Evolutionary conservation across 352 stramenopile species (phyloP).

Genomic region (Phytopythium oedochilum): DNA sequence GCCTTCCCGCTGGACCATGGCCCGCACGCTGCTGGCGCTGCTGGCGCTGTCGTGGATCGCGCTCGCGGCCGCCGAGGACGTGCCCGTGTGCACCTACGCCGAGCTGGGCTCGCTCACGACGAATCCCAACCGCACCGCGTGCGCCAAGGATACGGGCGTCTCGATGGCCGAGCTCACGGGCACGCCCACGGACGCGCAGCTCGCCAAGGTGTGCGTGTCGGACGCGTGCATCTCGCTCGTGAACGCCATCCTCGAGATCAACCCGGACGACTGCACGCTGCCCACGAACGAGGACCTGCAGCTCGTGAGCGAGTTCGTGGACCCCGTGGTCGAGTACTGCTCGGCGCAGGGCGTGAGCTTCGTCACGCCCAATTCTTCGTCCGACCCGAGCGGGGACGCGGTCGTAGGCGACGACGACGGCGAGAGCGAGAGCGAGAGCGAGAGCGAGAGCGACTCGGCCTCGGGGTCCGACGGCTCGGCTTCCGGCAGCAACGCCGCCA

Average conservation of each 20-base stretch:
- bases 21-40: not conserved
- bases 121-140: slow-evolving; percentile 25
- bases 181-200: slow-evolving; percentile 17
- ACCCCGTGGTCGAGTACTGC: slow-evolving; percentile 32
- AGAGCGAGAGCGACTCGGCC: slow-evolving; percentile 13
- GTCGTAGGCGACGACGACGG: slow-evolving; percentile 11
- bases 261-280: slow-evolving; percentile 33
- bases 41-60: not conserved
- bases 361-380: slow-evolving; percentile 1
- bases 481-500: slow-evolving; percentile 3
- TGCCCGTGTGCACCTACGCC: slow-evolving; percentile 15
- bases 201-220: slow-evolving; percentile 21
- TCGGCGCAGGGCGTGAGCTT: slow-evolving; percentile 20
- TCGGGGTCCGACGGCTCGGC: slow-evolving; percentile 3
- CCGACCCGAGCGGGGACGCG: not conserved
- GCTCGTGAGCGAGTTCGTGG: slow-evolving; percentile 37
- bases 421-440: slow-evolving; percentile 13
- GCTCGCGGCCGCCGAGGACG: not conserved
- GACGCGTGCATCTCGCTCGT: slow-evolving; percentile 25
- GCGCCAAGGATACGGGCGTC: slow-evolving; percentile 20
- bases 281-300: slow-evolving; percentile 22
- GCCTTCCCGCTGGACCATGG: not conserved
- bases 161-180: slow-evolving; percentile 14
- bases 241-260: slow-evolving; percentile 24
- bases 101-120: slow-evolving; percentile 21